Evolutionary conservation across 176 grass and related monocot species (phyloP).

Genomic region (Metroxylon sagu): DNA sequence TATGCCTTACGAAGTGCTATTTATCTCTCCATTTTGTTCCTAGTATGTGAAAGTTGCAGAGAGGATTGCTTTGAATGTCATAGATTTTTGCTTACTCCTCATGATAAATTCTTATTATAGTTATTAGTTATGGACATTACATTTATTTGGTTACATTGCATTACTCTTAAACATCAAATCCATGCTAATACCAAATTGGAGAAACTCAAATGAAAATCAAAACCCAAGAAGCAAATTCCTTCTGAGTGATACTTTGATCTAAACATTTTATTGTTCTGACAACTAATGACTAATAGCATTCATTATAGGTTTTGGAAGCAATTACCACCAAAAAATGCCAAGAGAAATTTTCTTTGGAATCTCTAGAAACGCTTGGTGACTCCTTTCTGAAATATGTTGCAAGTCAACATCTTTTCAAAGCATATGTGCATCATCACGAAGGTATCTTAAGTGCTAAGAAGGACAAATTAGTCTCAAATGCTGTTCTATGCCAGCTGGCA

Average conservation of each 20-base stretch:
- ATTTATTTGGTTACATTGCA: too few species aligned
- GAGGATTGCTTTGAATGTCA: too few species aligned
- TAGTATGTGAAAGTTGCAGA: too few species aligned
- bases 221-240: too few species aligned
- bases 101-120: too few species aligned
- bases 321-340: constrained; percentile 60
- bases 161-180: too few species aligned
- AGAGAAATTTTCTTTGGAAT: constrained; percentile 69
- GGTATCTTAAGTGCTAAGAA: constrained; percentile 69
- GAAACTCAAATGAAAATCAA: too few species aligned
- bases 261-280: constrained; percentile 1
- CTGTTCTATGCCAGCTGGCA: constrained; percentile 43
- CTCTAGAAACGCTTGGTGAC: constrained; percentile 80
- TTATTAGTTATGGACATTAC: too few species aligned
- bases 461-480: constrained; percentile 64
- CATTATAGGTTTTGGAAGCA: constrained; percentile 64
- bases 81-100: too few species aligned
- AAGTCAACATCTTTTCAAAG: constrained; percentile 49
- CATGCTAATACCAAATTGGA: too few species aligned
- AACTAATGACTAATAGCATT: neutral
- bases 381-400: constrained; percentile 77
- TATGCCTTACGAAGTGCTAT: too few species aligned
- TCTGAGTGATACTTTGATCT: neutral
- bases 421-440: constrained; percentile 62
- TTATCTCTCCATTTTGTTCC: too few species aligned